Conservation (phyloP, 176 grass and related monocot species). For the Avena sativa region DNA sequence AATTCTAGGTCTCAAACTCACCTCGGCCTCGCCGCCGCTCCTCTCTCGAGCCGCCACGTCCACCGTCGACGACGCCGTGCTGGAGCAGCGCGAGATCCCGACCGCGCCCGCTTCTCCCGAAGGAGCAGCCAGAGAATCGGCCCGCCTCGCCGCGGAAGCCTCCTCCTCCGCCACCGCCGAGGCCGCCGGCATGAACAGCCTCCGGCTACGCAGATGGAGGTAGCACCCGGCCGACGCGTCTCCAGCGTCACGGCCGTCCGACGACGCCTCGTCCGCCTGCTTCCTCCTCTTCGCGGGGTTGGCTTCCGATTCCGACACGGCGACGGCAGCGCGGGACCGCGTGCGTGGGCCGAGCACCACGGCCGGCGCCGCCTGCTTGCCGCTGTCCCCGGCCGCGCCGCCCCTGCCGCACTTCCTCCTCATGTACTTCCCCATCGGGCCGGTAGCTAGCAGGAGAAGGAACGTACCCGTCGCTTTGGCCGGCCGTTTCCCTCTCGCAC, state of each 20-base stretch:
- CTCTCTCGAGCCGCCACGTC: constrained; percentile 3
- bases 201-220: constrained; percentile 67
- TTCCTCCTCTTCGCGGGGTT: constrained; percentile 20
- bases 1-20: constrained; percentile 27
- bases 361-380: constrained; percentile 7
- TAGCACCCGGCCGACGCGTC: constrained; percentile 20
- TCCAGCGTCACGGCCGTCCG: neutral
- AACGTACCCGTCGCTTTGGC: constrained; percentile 11
- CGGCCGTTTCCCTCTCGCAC: neutral
- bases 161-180: neutral
- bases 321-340: constrained; percentile 42
- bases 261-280: neutral
- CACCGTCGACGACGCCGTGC: constrained; percentile 46
- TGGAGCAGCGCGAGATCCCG: constrained; percentile 59
- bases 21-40: constrained; percentile 25
- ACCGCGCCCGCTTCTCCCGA: neutral
- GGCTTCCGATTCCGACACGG: neutral
- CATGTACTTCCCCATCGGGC: constrained; percentile 62
- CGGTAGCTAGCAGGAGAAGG: neutral
- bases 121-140: no score
- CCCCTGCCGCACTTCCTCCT: constrained; percentile 54
- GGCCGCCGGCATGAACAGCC: constrained; percentile 39
- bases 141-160: neutral
- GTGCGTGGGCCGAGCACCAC: constrained; percentile 50
- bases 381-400: neutral